Percentiles rank a stretch among this genome's conserved stretches.
phyloP scores from a whole-genome alignment of 805 yeast species.

The Metschnikowia similis region DNA sequence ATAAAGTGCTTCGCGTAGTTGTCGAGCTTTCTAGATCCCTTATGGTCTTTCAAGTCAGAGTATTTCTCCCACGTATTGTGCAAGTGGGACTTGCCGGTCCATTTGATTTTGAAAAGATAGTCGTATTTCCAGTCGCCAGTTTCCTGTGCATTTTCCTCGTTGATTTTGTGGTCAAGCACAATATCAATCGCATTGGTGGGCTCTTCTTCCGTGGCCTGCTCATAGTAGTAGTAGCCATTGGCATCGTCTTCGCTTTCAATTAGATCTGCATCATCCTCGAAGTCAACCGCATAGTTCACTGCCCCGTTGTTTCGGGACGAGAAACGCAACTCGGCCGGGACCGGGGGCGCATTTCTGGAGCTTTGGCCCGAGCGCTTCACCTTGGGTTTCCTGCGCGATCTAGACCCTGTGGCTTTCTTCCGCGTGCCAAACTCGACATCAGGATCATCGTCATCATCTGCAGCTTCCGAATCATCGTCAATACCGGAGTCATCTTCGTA shows the following conservation, averaged over 20 bases:
- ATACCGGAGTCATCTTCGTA: conserved; percentile 14
- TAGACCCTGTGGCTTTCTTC: conserved; percentile 13
- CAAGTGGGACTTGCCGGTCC: conserved; percentile 84
- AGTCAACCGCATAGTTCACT: conserved; percentile 76
- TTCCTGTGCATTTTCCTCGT: conserved; percentile 33
- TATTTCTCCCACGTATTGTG: conserved; percentile 94
- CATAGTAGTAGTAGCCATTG: conserved; percentile 32
- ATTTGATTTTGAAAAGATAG: conserved; percentile 65
- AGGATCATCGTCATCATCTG: conserved; percentile 18
- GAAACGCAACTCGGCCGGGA: conserved; percentile 58
- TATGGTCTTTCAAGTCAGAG: conserved; percentile 43
- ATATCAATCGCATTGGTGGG: conserved; percentile 34
- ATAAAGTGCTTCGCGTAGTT: conserved; percentile 82
- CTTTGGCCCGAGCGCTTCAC: conserved; percentile 7
- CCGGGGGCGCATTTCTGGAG: conserved; percentile 15
- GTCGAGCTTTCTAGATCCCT: conserved; percentile 83
- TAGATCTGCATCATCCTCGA: conserved; percentile 52
- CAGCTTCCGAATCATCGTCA: conserved; percentile 13
- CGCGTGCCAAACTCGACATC: conserved; percentile 19
- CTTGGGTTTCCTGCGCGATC: conserved; percentile 12
- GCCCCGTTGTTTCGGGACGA: conserved; percentile 64
- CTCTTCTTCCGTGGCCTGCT: conserved; percentile 30
- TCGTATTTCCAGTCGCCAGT: conserved; percentile 55
- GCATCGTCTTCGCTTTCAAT: conserved; percentile 41
- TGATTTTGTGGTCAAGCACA: conserved; percentile 39